Evolutionary conservation across 257 asterid species (phyloP).

Genomic region (Craterostigma plantagineum): DNA sequence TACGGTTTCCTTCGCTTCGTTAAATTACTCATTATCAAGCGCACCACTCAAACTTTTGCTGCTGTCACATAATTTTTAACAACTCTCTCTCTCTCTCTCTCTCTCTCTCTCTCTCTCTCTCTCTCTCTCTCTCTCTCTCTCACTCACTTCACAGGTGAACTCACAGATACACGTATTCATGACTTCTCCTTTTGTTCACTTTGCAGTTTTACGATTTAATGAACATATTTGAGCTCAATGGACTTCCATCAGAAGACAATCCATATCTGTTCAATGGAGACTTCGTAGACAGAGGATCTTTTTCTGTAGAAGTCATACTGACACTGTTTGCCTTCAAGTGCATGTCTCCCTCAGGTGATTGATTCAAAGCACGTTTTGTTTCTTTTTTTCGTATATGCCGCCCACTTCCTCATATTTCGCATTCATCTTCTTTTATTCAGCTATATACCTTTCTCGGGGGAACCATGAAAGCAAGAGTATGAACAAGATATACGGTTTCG

Average conservation of each 20-base stretch:
- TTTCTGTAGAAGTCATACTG: conserved; percentile 83
- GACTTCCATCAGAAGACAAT: conserved; percentile 93
- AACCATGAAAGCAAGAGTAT: conserved; percentile 99
- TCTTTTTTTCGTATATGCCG: background rate
- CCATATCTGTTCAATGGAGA: conserved; percentile 97
- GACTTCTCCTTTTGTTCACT: background rate
- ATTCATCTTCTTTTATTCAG: conserved; percentile 27
- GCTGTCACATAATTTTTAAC: no score
- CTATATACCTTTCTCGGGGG: conserved; percentile 82
- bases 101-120: no score
- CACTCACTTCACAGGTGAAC: no score
- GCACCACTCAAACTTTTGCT: no score
- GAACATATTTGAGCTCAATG: conserved; percentile 94
- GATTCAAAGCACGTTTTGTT: conserved; percentile 3
- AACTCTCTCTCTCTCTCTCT: no score
- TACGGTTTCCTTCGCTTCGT: no score
- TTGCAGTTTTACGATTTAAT: conserved; percentile 90
- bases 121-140: no score
- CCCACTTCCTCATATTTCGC: background rate
- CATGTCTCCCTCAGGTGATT: conserved; percentile 91
- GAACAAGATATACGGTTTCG: conserved; percentile 98
- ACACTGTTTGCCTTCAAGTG: conserved; percentile 94
- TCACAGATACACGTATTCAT: no score
- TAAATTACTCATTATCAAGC: no score
- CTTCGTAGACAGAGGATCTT: conserved; percentile 96